Percentiles rank a stretch among this genome's conserved stretches.
Conservation (phyloP, 2,329 filamentous ascomycete species). For the Monilinia vaccinii-corymbosi region DNA sequence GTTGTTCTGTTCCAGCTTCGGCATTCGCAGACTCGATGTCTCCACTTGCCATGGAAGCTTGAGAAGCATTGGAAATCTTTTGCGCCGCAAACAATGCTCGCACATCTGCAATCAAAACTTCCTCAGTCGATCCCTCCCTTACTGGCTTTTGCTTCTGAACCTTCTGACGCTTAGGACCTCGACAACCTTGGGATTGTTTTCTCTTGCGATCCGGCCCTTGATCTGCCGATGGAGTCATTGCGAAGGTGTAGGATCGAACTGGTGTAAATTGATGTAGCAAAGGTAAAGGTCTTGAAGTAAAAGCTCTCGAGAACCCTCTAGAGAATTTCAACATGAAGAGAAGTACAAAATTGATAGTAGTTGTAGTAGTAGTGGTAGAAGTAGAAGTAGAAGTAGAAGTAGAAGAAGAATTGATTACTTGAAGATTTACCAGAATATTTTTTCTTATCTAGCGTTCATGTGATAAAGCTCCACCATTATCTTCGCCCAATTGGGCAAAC, state of each 20-base stretch:
- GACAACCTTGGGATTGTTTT: constrained; percentile 25
- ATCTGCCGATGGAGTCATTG: constrained; percentile 11
- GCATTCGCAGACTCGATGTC: constrained; percentile 21
- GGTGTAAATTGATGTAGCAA: not conserved
- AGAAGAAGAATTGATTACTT: too few relatives aligned
- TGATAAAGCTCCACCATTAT: not conserved
- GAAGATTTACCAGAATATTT: not conserved
- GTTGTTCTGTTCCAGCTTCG: constrained; percentile 14
- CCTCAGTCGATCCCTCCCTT: constrained; percentile 54
- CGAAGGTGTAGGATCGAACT: constrained; percentile 5
- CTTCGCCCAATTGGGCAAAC: too few relatives aligned
- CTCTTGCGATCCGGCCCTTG: constrained; percentile 20
- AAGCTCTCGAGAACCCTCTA: constrained; percentile 1
- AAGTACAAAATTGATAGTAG: too few relatives aligned
- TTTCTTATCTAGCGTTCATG: not conserved
- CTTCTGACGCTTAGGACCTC: constrained; percentile 39
- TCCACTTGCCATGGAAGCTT: not conserved
- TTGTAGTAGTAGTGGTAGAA: too few relatives aligned
- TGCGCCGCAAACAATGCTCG: constrained; percentile 39
- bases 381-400: not conserved
- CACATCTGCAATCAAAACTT: constrained; percentile 58
- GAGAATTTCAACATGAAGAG: constrained; percentile 25
- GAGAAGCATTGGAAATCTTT: constrained; percentile 26
- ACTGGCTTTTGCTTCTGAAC: constrained; percentile 45
- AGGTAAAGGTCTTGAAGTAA: not conserved